Evolutionary conservation across 1,284 basidiomycete genomes (phyloP), one percentile per base, ranked within the genome.

Genomic region (Cutaneotrichosporon mucoides): DNA sequence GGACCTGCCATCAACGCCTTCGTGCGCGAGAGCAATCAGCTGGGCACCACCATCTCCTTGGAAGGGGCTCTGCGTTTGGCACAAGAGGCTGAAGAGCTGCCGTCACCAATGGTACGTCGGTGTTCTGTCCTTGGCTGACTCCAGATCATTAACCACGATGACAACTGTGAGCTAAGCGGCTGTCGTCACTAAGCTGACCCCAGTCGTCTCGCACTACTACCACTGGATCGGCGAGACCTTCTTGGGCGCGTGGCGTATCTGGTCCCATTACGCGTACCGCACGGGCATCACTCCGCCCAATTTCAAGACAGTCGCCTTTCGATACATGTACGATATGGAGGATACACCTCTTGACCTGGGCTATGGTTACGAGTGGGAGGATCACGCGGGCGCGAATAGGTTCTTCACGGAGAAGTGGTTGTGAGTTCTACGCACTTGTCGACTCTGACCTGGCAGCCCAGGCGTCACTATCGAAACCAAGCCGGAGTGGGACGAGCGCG

Each of bases 191-290:
- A 24, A 41, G 37, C 40, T 51, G 15, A 40, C 49, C 49, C 1
- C 38, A 53, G 51, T 53, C 40, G 51, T 53, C 12, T 41, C 40
- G 24, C 43, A 37, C 45, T 34, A 66, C 62, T 73, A 73, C 56
- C 71, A 73, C 60, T 66, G 66, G 62, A 63, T 71, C 37, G 71
- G 71, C n/a, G 71, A 73, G 47, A 71, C 61, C 16, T 69, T 73
- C 57, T 57, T 71, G 13, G 71, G 71, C 36, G 62, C 61, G 4
- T 73, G 69, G 69, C 51, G 71, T 12, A 52, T 66, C 41, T 70
- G 66, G 70, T 57, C 52, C 6, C 61, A 67, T 51, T 64, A 56
- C 38, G 60, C 58, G 24, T 66, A 58, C 50, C 15, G 62, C 12
- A 53, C 53, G 4, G 69, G 67, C 7, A 16, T 54, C 3, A 16